phyloP scores from a whole-genome alignment of 2,329 filamentous ascomycete genomes.

The Endothia cerciana region DNA sequence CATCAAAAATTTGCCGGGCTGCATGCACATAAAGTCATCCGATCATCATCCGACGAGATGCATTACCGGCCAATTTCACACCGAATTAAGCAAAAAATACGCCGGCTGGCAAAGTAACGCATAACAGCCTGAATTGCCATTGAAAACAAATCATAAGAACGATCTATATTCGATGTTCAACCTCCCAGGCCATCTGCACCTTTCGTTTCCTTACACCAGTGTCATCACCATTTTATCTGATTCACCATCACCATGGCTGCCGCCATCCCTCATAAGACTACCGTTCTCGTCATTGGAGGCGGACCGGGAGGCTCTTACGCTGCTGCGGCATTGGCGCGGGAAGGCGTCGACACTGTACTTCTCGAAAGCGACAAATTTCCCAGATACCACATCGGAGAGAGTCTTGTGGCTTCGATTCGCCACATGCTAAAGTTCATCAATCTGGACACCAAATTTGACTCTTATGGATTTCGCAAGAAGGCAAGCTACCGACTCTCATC shows the following conservation, averaged over 20 bases:
- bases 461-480: conserved; percentile 42
- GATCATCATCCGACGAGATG: not conserved
- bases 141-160: too few species aligned
- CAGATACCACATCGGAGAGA: conserved; percentile 46
- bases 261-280: conserved; percentile 19
- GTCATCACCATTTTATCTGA: not conserved
- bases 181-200: not conserved
- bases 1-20: not conserved
- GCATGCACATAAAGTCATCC: not conserved
- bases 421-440: conserved; percentile 50
- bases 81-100: not conserved
- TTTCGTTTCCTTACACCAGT: too few species aligned
- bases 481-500: not conserved
- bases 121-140: not conserved
- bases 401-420: conserved; percentile 43
- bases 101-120: not conserved
- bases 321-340: conserved; percentile 46
- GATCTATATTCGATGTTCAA: too few species aligned
- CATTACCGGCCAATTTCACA: not conserved
- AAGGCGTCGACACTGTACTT: conserved; percentile 48
- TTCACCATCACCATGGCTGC: not conserved
- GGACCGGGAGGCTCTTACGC: conserved; percentile 51
- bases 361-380: conserved; percentile 46
- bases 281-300: conserved; percentile 48
- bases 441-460: conserved; percentile 43